Conservation (phyloP, 495 filamentous ascomycete species). For the Aspergillus sparsus region DNA sequence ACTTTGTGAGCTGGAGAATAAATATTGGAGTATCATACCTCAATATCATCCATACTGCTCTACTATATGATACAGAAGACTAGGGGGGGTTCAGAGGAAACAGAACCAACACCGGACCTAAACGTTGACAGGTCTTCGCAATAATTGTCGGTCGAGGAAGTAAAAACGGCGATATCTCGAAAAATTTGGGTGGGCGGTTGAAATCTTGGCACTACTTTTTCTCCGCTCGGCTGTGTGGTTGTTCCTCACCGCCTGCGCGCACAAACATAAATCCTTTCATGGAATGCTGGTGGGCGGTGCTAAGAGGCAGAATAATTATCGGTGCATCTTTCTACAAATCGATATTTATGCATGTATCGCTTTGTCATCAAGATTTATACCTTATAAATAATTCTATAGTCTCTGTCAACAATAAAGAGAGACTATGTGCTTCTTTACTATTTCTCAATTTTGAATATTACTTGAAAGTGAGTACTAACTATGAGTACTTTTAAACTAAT, state of each 20-base stretch:
- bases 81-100: neutral
- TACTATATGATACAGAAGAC: conserved; percentile 9
- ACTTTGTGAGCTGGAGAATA: conserved; percentile 17
- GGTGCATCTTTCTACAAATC: no score
- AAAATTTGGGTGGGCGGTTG: conserved; percentile 45
- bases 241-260: conserved; percentile 34
- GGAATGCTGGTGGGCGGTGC: neutral
- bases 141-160: conserved; percentile 19
- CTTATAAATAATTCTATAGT: no score
- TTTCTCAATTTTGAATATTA: no score
- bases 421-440: no score
- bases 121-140: conserved; percentile 20
- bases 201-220: conserved; percentile 42
- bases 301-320: neutral
- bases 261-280: neutral
- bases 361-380: no score
- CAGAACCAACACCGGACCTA: conserved; percentile 17
- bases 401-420: no score
- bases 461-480: no score
- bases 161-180: conserved; percentile 31
- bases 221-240: conserved; percentile 37
- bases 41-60: conserved; percentile 47
- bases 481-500: no score
- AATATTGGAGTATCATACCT: conserved; percentile 38
- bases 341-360: no score